Evolutionary conservation across 2,329 filamentous ascomycete species (phyloP), one percentile per base, ranked within the genome.

Genomic region (Cryphonectria carpinicola): DNA sequence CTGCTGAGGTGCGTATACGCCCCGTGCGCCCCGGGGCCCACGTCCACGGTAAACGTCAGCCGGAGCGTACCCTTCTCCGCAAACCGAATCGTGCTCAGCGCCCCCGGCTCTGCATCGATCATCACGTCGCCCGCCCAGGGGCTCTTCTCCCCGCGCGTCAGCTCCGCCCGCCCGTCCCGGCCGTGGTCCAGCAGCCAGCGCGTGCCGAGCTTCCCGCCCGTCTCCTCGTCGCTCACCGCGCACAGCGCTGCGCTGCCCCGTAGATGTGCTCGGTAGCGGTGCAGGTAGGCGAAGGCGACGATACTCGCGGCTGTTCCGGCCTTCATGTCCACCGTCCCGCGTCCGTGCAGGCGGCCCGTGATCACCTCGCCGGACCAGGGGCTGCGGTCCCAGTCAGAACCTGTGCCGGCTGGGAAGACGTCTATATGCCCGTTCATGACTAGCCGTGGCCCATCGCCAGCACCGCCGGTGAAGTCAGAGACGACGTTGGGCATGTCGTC

Each of bases 271-370:
- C 73, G 73, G 52, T 76, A 73, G 41, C 67, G 62, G 66, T 75
- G 71, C 8, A 83, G 73, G 58, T 79, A 79, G 1, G 75, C 73
- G 68, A 79, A 83, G 3, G 81, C 81, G n/a, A 82, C 79, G 7
- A 82, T 76, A 3, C 75, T 76, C 0, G 82, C 81, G 1, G 80
- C 80, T 6, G 79, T 83, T 0, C 81, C 82, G 7, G 81, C 79
- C 74, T 84, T 83, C 81, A 84, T 83, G 70, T 83, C 82, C 1
- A 83, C 82, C 0, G 76, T 78, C 3, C 80, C 81, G 28, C 81
- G 75, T 2, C 82, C 81, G 71, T 80, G 76, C 25, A 83, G 75
- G 13, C 76, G 32, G 5, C 76, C 75, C 10, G 76, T 76, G 32
- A 78, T 76, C 10, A 79, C 75, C 35, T 80, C 74, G 17, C 80